A percentile compares a stretch with the other conserved stretches of the same genome.
Conservation (phyloP, 2,329 filamentous ascomycete genomes). For the Colletotrichum abscissum region DNA sequence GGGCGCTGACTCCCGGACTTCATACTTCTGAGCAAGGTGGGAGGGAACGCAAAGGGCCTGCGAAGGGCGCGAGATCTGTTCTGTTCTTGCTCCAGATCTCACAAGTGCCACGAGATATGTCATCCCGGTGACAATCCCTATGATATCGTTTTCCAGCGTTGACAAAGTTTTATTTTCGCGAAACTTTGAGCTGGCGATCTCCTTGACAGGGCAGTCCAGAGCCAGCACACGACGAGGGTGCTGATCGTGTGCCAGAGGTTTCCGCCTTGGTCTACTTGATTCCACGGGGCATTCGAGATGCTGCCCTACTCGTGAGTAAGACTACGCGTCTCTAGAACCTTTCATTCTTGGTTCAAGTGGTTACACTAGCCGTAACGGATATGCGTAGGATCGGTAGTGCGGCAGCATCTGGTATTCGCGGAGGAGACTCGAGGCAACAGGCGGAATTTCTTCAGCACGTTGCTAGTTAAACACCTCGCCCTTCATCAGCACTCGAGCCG, state of each 20-base stretch:
- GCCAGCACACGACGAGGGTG: conserved; percentile 39
- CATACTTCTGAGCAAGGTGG: too few species aligned
- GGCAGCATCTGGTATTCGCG: too few species aligned
- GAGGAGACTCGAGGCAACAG: too few species aligned
- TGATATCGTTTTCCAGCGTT: conserved; percentile 36
- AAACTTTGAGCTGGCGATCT: conserved; percentile 40
- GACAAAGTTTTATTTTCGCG: conserved; percentile 23
- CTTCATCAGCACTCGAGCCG: conserved; percentile 61
- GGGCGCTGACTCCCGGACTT: too few species aligned
- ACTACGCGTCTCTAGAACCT: neutral
- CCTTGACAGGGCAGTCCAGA: conserved; percentile 42
- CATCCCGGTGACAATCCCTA: conserved; percentile 40
- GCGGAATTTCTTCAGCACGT: neutral
- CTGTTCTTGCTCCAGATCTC: conserved; percentile 26
- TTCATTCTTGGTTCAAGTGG: neutral
- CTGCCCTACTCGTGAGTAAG: neutral
- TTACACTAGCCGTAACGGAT: neutral
- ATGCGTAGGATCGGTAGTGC: too few species aligned
- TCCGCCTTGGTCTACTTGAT: neutral
- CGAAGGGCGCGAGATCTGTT: conserved; percentile 36
- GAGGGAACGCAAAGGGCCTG: conserved; percentile 18
- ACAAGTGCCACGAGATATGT: conserved; percentile 36
- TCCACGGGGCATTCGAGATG: neutral
- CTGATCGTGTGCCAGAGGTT: conserved; percentile 1
- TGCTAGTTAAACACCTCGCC: conserved; percentile 57